phyloP scores from a whole-genome alignment of 2,329 filamentous ascomycete species.

The Daldinia sp. region DNA sequence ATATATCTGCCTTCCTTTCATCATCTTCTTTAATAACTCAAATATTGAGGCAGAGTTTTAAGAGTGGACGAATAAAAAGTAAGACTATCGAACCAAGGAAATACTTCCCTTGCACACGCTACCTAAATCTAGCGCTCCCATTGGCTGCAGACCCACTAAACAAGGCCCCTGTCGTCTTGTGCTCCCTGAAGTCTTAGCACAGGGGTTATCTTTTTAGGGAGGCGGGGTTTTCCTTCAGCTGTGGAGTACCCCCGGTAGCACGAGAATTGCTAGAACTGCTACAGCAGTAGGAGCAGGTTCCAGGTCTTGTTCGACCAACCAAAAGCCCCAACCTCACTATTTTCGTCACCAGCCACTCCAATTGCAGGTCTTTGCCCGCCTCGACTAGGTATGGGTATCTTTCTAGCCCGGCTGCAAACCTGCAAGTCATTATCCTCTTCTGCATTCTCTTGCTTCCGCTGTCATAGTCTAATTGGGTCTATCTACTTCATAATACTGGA shows the following conservation, averaged over 20 bases:
- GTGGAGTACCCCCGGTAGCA: conserved; percentile 4
- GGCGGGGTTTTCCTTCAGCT: neutral
- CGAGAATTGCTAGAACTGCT: neutral
- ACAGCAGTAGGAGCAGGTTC: neutral
- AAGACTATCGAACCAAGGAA: conserved; percentile 9
- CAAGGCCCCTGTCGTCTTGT: conserved; percentile 39
- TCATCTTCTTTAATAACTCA: neutral
- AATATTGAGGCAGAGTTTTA: neutral
- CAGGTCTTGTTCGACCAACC: neutral
- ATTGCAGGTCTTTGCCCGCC: conserved; percentile 22
- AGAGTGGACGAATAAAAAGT: neutral
- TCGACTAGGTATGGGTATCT: conserved; percentile 25
- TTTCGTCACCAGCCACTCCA: conserved; percentile 41
- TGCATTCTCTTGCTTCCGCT: conserved; percentile 33
- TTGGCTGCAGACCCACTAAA: conserved; percentile 43
- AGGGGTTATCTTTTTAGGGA: neutral
- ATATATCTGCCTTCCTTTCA: neutral
- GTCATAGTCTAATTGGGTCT: conserved; percentile 31
- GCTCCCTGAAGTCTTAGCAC: conserved; percentile 15
- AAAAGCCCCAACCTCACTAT: conserved; percentile 38
- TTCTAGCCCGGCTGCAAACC: conserved; percentile 19
- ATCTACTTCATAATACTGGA: conserved; percentile 30
- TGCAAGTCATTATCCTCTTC: conserved; percentile 37
- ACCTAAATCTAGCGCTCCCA: conserved; percentile 19
- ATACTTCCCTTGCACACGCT: conserved; percentile 17